Base-by-base conservation (phyloP, 805 yeast genomes). In the Nematodospora valgi region DNA sequence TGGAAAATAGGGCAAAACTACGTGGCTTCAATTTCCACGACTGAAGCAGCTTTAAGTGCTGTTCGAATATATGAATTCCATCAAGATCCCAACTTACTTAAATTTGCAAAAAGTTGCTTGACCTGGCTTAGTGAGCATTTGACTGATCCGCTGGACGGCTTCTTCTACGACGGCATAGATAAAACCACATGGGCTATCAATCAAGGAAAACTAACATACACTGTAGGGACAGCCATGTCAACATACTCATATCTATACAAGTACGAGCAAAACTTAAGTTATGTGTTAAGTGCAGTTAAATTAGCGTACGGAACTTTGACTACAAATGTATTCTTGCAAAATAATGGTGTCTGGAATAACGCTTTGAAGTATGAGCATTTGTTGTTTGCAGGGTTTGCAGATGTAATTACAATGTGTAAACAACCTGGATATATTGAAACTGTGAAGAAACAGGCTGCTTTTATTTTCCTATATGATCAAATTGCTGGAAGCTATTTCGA, bases 1-100 rank as follows among this genome's bases (percentile, higher is more conserved):
- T 57, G 62, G 62, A 36, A 45, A 13, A 46, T 46, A 26, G 35
- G 46, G 3, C 38, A 34, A 8, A 40, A 38, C n/a, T 57, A 57
- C 29, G 41, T 54, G 16, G 57, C 62, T 7, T 53, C 62, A 11
- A 57, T 57, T 24, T 54, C 61, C 5, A 51, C 58, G 6, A 44
- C 48, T 10, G 62, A 57, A 38, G 51, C 54, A 1, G 60, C 57
- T 4, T 44, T 57, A 21, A 58, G 59, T 7, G 57, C 61, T 3
- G 40, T 49, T 9, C 39, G 44, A 27, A 25, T 56, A 5, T 52
- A 48, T 36, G 43, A 38, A 24, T 24, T 42, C 14, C 46, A 41
- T n/a, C 23, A 40, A 3, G 48, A 53, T 26, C 19, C 23, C 4
- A 34, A 28, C 6, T 40, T 44, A 19, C 17, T 53, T 6, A 22